Evolutionary conservation across 1,284 basidiomycete species (phyloP), one percentile per base, ranked within the genome.

Genomic region (Rhodotorula glutinis): DNA sequence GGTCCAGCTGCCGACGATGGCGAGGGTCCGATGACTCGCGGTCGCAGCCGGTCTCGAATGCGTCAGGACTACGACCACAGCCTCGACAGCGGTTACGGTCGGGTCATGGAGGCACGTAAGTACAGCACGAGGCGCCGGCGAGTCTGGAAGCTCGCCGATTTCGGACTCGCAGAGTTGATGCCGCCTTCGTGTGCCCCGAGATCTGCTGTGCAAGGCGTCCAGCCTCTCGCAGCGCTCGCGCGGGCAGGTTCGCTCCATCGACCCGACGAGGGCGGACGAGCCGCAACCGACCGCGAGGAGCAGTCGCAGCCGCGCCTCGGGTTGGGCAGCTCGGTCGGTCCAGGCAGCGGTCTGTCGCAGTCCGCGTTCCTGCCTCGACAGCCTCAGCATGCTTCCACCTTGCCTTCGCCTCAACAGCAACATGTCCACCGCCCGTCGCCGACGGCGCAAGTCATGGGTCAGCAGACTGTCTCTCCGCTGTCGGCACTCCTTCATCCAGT

Each of bases 121-220:
- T 44, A 19, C 21, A 44, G 43, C 43, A 4, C 7, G 14, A 16
- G 43, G 43, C 14, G 21, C 17, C 46, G 14, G 46, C 30, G 67
- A 4, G 68, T 63, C 16, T 79, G 78, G 78, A 72, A 77, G 33
- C 60, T 94, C 47, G 82, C 83, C 54, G 91, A 94, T 79, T 94
- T 94, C 79, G 91, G 91, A 59, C 84, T 93, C 80, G 83, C 90
- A 33, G 65, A 73, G 38, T 29, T 66, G n/a, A 61, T 63, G n/a
- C 64, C 41, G 30, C 38, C 25, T 16, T 25, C 56, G 40, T 11
- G 46, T 4, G 17, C 52, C 13, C 27, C 53, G 41, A 38, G n/a
- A 2, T 9, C 27, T 11, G 38, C 41, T 7, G 47, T 63, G 3
- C 52, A 56, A 4, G 55, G n/a, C 14, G 52, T 58, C 16, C 49